Percentiles rank a stretch among this genome's conserved stretches.
These are phyloP conservation scores for Lasiosphaeriaceae sp. DNA, from an alignment of 495 filamentous ascomycete species.

Conservation along the genomic window DNA sequence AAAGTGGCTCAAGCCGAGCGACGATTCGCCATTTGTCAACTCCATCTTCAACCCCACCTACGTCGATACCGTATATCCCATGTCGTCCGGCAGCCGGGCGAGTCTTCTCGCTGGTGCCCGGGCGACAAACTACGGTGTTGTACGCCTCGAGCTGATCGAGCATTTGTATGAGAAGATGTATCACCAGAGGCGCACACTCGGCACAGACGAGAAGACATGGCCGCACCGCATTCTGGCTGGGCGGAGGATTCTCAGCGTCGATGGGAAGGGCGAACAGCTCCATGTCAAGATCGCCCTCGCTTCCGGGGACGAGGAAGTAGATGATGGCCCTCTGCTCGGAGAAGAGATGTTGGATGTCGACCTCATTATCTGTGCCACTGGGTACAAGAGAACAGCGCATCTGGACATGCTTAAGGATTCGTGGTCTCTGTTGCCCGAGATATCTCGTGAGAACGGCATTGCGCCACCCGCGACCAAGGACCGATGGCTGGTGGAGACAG, in stretches of 20 bases:
- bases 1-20: slow-evolving; percentile 79
- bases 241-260: slow-evolving; percentile 56
- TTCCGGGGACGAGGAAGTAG: slow-evolving; percentile 30
- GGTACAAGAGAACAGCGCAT: slow-evolving; percentile 76
- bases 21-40: slow-evolving; percentile 96
- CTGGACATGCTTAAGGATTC: slow-evolving; percentile 68
- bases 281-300: slow-evolving; percentile 39
- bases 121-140: slow-evolving; percentile 90
- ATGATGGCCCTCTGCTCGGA: slow-evolving; percentile 28
- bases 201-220: slow-evolving; percentile 68
- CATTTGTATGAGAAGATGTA: slow-evolving; percentile 82
- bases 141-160: slow-evolving; percentile 82
- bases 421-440: slow-evolving; percentile 57
- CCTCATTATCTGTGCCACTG: slow-evolving; percentile 80
- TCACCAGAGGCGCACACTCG: slow-evolving; percentile 66
- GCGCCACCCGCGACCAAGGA: slow-evolving; percentile 13
- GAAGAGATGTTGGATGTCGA: slow-evolving; percentile 67
- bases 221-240: slow-evolving; percentile 71
- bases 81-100: slow-evolving; percentile 56
- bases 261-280: slow-evolving; percentile 40
- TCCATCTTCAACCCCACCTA: slow-evolving; percentile 89
- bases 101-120: slow-evolving; percentile 61
- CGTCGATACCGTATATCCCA: slow-evolving; percentile 68
- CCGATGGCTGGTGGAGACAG: slow-evolving; percentile 30
- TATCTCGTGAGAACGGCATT: slow-evolving; percentile 4